These are phyloP conservation scores for Parastagonospora avenae DNA, from an alignment of 2,329 filamentous ascomycete genomes.

Conservation along the genomic window DNA sequence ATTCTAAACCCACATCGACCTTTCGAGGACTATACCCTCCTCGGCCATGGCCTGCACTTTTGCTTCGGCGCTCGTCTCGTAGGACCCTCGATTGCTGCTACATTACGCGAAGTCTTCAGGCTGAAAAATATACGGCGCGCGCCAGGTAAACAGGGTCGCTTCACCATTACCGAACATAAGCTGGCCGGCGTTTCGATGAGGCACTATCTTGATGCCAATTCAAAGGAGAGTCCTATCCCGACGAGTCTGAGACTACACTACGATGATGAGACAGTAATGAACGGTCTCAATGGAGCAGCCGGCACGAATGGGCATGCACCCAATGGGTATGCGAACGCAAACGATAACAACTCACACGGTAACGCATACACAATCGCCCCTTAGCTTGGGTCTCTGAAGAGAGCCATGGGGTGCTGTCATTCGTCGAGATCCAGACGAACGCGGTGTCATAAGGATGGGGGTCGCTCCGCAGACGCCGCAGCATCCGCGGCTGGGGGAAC, in stretches of 20 bases:
- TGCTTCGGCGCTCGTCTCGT: conserved; percentile 41
- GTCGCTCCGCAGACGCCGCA: too few species aligned
- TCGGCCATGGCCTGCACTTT: conserved; percentile 41
- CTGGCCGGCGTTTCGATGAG: conserved; percentile 56
- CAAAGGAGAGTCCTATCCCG: conserved; percentile 52
- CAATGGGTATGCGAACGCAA: conserved; percentile 17
- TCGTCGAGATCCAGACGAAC: not conserved
- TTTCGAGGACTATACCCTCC: conserved; percentile 37
- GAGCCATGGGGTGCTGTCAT: not conserved
- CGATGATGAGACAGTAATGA: conserved; percentile 25
- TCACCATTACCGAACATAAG: conserved; percentile 52
- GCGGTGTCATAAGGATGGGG: too few species aligned
- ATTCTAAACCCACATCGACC: conserved; percentile 46
- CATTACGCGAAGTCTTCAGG: conserved; percentile 41
- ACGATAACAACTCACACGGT: conserved; percentile 12
- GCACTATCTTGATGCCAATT: conserved; percentile 55
- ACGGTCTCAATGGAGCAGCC: conserved; percentile 14
- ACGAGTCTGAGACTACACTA: conserved; percentile 34
- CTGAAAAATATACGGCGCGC: conserved; percentile 39
- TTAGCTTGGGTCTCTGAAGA: conserved; percentile 1
- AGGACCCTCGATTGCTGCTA: conserved; percentile 34
- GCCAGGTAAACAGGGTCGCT: conserved; percentile 40
- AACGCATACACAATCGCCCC: conserved; percentile 23
- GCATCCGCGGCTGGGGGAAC: too few species aligned
- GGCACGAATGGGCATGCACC: conserved; percentile 8